These are phyloP conservation scores for Psilocybe subaeruginosa DNA, from an alignment of 768 basidiomycete genomes.

Conservation along the genomic window DNA sequence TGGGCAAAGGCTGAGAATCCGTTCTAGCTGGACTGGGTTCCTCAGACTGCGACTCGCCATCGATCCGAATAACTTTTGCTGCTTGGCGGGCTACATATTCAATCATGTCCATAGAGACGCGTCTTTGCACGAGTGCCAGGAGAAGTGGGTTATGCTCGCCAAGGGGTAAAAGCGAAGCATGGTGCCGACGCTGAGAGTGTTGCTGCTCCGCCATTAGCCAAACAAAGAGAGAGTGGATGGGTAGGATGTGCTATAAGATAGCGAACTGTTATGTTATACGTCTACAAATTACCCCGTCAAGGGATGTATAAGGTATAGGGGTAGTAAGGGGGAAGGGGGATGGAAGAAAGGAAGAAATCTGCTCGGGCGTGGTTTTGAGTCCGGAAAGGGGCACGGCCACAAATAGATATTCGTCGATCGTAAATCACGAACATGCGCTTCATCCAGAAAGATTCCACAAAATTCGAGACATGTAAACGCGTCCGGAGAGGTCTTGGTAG, in stretches of 20 bases:
- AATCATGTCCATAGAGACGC: slow-evolving; percentile 86
- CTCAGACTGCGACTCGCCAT: slow-evolving; percentile 43
- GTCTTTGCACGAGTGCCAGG: slow-evolving; percentile 74
- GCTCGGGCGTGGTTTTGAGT: slow-evolving; percentile 30
- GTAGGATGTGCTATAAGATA: slow-evolving; percentile 31
- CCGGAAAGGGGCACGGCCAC: slow-evolving; percentile 24
- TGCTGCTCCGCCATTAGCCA: slow-evolving; percentile 30
- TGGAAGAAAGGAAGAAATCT: slow-evolving; percentile 19
- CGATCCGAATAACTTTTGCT: slow-evolving; percentile 73
- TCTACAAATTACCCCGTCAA: slow-evolving; percentile 40
- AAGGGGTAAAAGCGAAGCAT: slow-evolving; percentile 81
- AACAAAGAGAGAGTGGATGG: slow-evolving; percentile 27
- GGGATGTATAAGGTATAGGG: slow-evolving; percentile 37
- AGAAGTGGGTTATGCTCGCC: slow-evolving; percentile 80
- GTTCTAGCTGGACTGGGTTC: neutral
- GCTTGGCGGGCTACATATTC: slow-evolving; percentile 81
- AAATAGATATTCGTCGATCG: slow-evolving; percentile 19
- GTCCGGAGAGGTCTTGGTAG: neutral
- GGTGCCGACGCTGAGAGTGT: slow-evolving; percentile 47
- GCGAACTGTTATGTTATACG: slow-evolving; percentile 21
- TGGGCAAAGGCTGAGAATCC: slow-evolving; percentile 41
- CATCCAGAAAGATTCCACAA: neutral
- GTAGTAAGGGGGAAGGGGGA: slow-evolving; percentile 20
- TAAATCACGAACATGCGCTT: slow-evolving; percentile 18
- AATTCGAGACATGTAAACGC: neutral